Percentiles rank a stretch among this genome's conserved stretches.
Conservation (phyloP, 345 rosid genomes). For the Citropsis articulata region DNA sequence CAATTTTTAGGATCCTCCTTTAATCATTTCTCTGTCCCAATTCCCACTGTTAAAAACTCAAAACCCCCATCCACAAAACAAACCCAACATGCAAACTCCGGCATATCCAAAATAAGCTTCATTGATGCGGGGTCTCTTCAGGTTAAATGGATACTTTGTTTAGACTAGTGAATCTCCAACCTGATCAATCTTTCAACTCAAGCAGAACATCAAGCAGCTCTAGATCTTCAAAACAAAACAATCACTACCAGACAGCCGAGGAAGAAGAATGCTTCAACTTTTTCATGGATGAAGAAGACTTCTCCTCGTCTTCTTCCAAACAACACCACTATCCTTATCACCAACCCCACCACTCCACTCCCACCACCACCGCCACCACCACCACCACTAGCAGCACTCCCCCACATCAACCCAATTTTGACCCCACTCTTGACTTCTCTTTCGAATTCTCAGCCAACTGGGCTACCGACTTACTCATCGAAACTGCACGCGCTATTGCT, state of each 20-base stretch:
- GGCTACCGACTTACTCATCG: slow-evolving; percentile 68
- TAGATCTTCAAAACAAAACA: slow-evolving; percentile 65
- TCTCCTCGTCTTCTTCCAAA: slow-evolving; percentile 89
- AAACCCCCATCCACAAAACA: not conserved
- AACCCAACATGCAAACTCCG: not conserved
- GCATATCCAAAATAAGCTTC: not conserved
- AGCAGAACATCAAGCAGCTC: slow-evolving; percentile 85
- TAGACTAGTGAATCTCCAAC: slow-evolving; percentile 74
- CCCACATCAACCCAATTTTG: slow-evolving; percentile 24
- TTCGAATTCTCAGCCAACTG: slow-evolving; percentile 75
- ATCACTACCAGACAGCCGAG: slow-evolving; percentile 42
- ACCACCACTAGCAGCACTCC: slow-evolving; percentile 34
- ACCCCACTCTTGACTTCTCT: slow-evolving; percentile 45
- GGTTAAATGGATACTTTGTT: slow-evolving; percentile 90
- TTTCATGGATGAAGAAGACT: slow-evolving; percentile 99
- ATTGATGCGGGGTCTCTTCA: slow-evolving; percentile 63
- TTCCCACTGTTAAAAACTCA: slow-evolving; percentile 35
- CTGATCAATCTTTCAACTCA: slow-evolving; percentile 82
- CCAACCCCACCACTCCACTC: slow-evolving; percentile 34
- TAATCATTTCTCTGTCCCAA: slow-evolving; percentile 21
- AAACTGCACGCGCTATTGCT: slow-evolving; percentile 66
- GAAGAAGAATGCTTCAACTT: slow-evolving; percentile 98
- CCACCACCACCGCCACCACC: slow-evolving; percentile 35
- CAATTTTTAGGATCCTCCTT: slow-evolving; percentile 37
- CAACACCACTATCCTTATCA: slow-evolving; percentile 35